Evolutionary conservation across 495 filamentous ascomycete species (phyloP).

Genomic region (Neurospora intermedia): DNA sequence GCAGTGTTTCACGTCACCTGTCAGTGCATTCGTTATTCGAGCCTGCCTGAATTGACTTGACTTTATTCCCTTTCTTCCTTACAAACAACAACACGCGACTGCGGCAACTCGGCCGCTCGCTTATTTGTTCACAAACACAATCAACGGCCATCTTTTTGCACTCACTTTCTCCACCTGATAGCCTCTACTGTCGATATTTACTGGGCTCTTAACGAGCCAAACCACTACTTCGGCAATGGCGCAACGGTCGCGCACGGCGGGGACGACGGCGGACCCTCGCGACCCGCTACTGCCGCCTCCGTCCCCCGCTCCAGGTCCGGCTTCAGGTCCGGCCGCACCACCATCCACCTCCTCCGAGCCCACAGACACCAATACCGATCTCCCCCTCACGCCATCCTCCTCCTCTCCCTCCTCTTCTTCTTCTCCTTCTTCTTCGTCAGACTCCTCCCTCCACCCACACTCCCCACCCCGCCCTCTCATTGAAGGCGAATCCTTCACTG

Average conservation of each 20-base stretch:
- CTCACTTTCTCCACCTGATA: neutral
- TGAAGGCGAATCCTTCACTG: constrained; percentile 59
- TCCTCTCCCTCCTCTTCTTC: neutral
- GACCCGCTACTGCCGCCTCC: neutral
- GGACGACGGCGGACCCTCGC: neutral
- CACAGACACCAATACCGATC: neutral
- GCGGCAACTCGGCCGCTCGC: neutral
- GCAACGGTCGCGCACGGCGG: neutral
- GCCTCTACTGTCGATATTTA: neutral
- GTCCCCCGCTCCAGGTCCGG: neutral
- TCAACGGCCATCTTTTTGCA: neutral
- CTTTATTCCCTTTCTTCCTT: neutral
- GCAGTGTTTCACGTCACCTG: neutral
- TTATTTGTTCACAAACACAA: neutral
- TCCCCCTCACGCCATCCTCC: neutral
- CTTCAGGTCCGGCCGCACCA: neutral
- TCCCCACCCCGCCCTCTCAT: constrained; percentile 2
- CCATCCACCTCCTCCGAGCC: neutral
- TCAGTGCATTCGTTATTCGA: neutral
- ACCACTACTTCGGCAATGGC: neutral
- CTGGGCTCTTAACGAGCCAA: neutral
- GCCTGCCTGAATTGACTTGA: neutral
- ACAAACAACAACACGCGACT: neutral
- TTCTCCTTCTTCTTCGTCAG: neutral
- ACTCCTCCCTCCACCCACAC: neutral